Percentiles rank a stretch among this genome's conserved stretches.
Evolutionary conservation across 2,329 filamentous ascomycete species (phyloP).

Genomic region (Fusarium subtropicale): DNA sequence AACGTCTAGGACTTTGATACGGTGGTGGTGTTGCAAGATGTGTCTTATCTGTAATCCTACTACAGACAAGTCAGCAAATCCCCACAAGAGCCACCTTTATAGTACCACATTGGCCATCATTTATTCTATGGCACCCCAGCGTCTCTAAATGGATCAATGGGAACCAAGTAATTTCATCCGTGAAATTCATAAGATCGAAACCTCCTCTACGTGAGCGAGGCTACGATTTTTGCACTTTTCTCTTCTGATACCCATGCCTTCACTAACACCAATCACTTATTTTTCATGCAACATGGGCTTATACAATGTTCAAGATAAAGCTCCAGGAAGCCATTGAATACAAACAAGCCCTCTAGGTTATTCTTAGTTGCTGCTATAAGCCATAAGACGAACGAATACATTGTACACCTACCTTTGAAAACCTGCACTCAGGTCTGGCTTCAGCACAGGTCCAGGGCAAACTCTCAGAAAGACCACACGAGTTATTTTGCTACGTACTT

Average conservation of each 20-base stretch:
- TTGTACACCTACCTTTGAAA: neutral
- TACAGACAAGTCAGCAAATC: too few species aligned
- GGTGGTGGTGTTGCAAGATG: neutral
- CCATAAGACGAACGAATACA: neutral
- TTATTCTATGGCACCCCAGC: constrained; percentile 14
- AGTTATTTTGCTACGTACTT: neutral
- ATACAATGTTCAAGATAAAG: neutral
- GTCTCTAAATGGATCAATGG: constrained; percentile 1
- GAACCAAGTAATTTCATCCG: neutral
- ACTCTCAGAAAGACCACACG: neutral
- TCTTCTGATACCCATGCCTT: neutral
- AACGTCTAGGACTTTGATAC: neutral
- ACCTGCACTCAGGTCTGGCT: neutral
- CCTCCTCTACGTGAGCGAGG: neutral
- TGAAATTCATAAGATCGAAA: constrained; percentile 6
- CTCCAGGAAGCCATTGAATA: neutral
- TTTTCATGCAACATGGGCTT: neutral
- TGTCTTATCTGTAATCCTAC: neutral
- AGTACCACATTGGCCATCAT: neutral
- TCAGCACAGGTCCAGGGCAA: neutral
- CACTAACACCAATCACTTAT: neutral
- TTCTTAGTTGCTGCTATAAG: neutral
- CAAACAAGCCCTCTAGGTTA: neutral
- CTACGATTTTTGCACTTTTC: constrained; percentile 5
- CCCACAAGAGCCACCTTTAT: constrained; percentile 3